phyloP scores from a whole-genome alignment of 148 eudicot genomes.

The Vaccinium vitisidaea region DNA sequence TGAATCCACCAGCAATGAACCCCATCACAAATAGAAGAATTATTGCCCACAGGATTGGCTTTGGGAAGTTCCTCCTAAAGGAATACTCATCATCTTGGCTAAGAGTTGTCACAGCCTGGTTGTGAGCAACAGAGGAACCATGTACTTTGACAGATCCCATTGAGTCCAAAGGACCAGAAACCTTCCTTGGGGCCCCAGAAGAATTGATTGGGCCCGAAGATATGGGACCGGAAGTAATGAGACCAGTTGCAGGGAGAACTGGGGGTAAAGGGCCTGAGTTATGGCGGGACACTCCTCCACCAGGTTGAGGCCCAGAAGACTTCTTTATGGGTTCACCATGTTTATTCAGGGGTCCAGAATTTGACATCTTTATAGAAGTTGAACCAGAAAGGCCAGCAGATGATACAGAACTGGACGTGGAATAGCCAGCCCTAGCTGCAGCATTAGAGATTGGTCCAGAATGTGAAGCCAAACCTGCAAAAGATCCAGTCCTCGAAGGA shows the following conservation, averaged over 20 bases:
- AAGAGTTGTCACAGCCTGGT: slow-evolving; percentile 87
- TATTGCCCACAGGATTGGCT: slow-evolving; percentile 75
- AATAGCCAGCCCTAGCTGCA: slow-evolving; percentile 46
- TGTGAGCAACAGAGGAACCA: slow-evolving; percentile 50
- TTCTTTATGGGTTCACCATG: slow-evolving; percentile 54
- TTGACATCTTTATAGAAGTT: slow-evolving; percentile 64
- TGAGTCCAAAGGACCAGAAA: slow-evolving; percentile 77
- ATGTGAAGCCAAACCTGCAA: slow-evolving; percentile 75
- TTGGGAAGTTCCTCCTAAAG: slow-evolving; percentile 76
- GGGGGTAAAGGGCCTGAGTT: slow-evolving; percentile 81
- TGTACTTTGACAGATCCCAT: slow-evolving; percentile 56
- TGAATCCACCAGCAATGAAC: slow-evolving; percentile 90
- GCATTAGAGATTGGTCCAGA: slow-evolving; percentile 79
- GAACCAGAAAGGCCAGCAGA: slow-evolving; percentile 57
- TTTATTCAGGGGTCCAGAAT: slow-evolving; percentile 89
- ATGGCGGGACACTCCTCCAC: slow-evolving; percentile 39
- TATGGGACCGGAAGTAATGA: slow-evolving; percentile 89
- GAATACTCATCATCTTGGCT: slow-evolving; percentile 69
- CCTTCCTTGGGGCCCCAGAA: slow-evolving; percentile 76
- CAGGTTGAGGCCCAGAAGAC: slow-evolving; percentile 52
- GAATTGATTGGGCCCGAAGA: slow-evolving; percentile 88
- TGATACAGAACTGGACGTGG: slow-evolving; percentile 41
- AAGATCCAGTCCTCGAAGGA: slow-evolving; percentile 76
- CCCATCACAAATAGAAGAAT: slow-evolving; percentile 89
- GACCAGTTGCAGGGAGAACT: slow-evolving; percentile 81